Evolutionary conservation across 2,329 filamentous ascomycete genomes (phyloP).

Genomic region (Escovopsis sp.): DNA sequence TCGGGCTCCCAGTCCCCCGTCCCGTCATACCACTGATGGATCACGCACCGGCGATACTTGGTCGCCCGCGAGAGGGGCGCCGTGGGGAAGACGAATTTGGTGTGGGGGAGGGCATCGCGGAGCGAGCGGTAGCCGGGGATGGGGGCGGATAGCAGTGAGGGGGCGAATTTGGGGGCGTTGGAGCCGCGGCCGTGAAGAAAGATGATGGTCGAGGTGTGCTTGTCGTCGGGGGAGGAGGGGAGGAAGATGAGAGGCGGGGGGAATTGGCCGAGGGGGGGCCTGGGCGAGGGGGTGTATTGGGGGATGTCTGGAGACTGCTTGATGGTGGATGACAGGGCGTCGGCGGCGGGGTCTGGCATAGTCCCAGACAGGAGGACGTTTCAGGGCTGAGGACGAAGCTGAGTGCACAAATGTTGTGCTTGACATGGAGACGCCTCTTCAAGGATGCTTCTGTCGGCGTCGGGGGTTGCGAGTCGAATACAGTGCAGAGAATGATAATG

Average conservation of each 20-base stretch:
- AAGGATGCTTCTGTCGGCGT: too few species aligned
- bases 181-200: slow-evolving; percentile 35
- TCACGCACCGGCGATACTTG: slow-evolving; percentile 17
- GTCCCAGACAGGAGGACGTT: too few species aligned
- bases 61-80: slow-evolving; percentile 22
- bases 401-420: too few species aligned
- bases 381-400: too few species aligned
- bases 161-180: slow-evolving; percentile 23
- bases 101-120: slow-evolving; percentile 21
- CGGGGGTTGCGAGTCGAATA: too few species aligned
- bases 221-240: slow-evolving; percentile 10
- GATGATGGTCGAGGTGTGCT: slow-evolving; percentile 29
- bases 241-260: slow-evolving; percentile 8
- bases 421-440: too few species aligned
- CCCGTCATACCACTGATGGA: slow-evolving; percentile 22
- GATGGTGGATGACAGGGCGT: too few species aligned
- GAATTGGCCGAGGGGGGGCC: slow-evolving; percentile 10
- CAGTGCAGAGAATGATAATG: too few species aligned
- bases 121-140: slow-evolving; percentile 11
- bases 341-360: too few species aligned
- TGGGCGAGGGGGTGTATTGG: background rate
- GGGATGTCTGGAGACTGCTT: background rate
- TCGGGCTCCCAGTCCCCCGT: slow-evolving; percentile 20
- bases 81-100: slow-evolving; percentile 35
- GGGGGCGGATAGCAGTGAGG: slow-evolving; percentile 19